Percentiles rank a stretch among this genome's conserved stretches.
Evolutionary conservation across 2,329 filamentous ascomycete genomes (phyloP).

Genomic region (Nannizzia gypsea): DNA sequence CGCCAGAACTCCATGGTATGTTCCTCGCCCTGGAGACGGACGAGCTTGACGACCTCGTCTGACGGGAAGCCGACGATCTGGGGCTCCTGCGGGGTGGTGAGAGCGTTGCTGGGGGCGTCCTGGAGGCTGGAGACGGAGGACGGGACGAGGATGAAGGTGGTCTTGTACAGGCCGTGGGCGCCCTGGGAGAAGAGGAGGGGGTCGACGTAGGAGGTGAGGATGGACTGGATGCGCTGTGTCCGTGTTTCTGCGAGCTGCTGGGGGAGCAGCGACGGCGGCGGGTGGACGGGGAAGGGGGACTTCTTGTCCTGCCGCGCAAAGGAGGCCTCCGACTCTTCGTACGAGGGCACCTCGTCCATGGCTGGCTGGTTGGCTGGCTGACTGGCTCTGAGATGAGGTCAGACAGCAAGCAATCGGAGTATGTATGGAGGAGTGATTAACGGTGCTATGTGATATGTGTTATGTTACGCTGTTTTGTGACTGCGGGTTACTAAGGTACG

Average conservation of each 20-base stretch:
- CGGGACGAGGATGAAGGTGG: constrained; percentile 35
- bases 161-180: constrained; percentile 32
- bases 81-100: constrained; percentile 14
- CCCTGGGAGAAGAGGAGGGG: constrained; percentile 32
- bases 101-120: constrained; percentile 13
- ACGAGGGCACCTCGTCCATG: constrained; percentile 22
- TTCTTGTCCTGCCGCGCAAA: neutral
- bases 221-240: constrained; percentile 28
- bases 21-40: constrained; percentile 30
- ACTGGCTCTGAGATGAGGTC: too few species aligned
- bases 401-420: too few species aligned
- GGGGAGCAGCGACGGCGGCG: constrained; percentile 8
- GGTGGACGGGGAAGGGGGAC: neutral
- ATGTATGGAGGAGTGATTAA: too few species aligned
- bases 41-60: constrained; percentile 29
- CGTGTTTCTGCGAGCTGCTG: constrained; percentile 29
- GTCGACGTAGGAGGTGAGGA: constrained; percentile 31
- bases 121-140: constrained; percentile 29
- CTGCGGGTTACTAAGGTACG: neutral
- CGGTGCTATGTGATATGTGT: too few species aligned
- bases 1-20: constrained; percentile 36
- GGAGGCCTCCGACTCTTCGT: constrained; percentile 23
- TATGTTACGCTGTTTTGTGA: neutral
- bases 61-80: constrained; percentile 32
- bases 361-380: too few species aligned